Conservation (phyloP, 2,329 filamentous ascomycete species). For the Uncinocarpus reesii region DNA sequence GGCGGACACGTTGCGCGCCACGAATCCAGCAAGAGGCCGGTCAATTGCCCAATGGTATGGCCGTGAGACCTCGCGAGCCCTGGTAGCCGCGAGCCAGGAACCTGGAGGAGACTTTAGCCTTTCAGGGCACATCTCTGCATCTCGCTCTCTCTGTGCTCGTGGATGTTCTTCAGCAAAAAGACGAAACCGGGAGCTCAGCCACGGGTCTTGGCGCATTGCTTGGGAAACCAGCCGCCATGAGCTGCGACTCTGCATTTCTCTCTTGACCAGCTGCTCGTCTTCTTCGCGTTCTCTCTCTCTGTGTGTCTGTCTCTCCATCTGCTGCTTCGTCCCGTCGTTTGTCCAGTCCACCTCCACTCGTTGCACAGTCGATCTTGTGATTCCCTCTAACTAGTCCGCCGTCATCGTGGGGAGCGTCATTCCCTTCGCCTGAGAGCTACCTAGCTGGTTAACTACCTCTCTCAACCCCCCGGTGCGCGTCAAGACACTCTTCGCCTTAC, state of each 20-base stretch:
- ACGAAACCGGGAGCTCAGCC: background rate
- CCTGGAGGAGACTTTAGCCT: background rate
- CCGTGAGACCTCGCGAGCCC: background rate
- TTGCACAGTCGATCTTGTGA: background rate
- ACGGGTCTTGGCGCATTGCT: conserved; percentile 4
- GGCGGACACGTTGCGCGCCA: background rate
- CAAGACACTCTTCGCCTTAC: background rate
- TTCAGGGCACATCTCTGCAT: background rate
- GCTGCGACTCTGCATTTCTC: background rate
- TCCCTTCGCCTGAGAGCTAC: background rate
- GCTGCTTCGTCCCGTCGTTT: background rate
- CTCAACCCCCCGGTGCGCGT: background rate
- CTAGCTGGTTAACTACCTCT: background rate
- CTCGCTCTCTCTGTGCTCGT: background rate
- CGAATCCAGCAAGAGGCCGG: background rate
- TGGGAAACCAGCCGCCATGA: too few relatives aligned
- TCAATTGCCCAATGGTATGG: background rate
- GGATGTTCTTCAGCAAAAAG: background rate
- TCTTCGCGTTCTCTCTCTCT: background rate
- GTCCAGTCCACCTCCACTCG: background rate
- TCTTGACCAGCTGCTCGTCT: too few relatives aligned
- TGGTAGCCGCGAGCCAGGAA: background rate
- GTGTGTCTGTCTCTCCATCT: background rate
- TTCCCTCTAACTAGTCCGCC: too few relatives aligned
- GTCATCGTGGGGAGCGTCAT: too few relatives aligned